Evolutionary conservation across 352 stramenopile genomes (phyloP), one percentile per base, ranked within the genome.

Genomic region (Phytophthora ohioensis): DNA sequence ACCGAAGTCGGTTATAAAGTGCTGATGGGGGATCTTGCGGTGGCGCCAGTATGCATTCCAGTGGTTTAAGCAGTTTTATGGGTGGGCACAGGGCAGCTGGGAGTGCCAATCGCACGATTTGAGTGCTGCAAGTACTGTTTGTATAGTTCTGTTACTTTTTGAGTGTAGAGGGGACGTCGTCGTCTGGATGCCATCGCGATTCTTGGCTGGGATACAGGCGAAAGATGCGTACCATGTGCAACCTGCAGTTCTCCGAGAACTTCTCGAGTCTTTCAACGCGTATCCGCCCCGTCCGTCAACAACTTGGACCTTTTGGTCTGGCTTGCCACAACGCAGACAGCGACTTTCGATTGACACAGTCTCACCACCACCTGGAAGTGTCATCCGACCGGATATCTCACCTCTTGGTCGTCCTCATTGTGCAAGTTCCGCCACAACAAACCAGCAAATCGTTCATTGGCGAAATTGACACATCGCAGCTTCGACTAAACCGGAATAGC

Each of bases 201-300:
- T 75, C 34, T 52, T 49, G 48, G 52, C 42, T 46, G 5, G 62
- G 68, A 75, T 71, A 42, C 49, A 67, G 62, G 48, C 68, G 54
- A 61, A 60, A 71, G 68, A 75, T 75, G 68, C 35, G 67, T 57
- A 48, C 17, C 54, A 71, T 71, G 60, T 75, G 67, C 67, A 67
- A 59, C 67, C 65, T 72, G 35, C 57, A 68, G 49, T 52, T 73
- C 17, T 21, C 17, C 17, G 17, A 21, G 17, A 21, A 21, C 0
- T 21, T 21, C 58, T 73, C 58, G 49, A 68, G 65, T 57, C 57
- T 71, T 51, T 13, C 49, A n/a, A 4, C 35, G n/a, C 10, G 46
- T 46, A 49, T 38, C 49, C 42, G 49, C n/a, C 17, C 62, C 21
- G 45, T 57, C 52, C 63, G 39, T 58, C 47, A 49, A 65, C 53